These are phyloP conservation scores for Lathyrus tuberosus DNA, from an alignment of 306 rosid genomes.

Conservation along the genomic window DNA sequence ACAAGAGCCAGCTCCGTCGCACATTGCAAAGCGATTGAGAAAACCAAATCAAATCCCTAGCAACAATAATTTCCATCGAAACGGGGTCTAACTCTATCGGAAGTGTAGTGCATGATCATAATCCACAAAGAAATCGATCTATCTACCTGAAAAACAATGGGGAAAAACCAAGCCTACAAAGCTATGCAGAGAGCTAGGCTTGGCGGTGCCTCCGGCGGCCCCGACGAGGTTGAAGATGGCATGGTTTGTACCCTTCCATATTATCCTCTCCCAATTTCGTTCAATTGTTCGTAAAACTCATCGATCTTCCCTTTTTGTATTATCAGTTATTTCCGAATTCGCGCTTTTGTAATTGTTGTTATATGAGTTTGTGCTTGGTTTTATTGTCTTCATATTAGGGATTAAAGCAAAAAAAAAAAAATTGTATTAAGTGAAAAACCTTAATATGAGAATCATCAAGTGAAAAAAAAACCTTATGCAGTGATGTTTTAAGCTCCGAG, in stretches of 20 bases:
- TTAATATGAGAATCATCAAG: neutral
- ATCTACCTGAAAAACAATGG: conserved; percentile 53
- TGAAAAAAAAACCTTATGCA: neutral
- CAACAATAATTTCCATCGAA: neutral
- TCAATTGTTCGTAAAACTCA: neutral
- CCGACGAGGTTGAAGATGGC: conserved; percentile 96
- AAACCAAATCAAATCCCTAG: conserved; percentile 37
- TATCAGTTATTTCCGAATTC: neutral
- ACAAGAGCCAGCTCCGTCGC: neutral
- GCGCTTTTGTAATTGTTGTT: neutral
- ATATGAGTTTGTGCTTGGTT: conserved; percentile 10
- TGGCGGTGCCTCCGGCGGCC: conserved; percentile 86
- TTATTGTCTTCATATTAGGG: conserved; percentile 24
- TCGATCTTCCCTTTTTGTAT: neutral
- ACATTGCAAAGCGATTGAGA: conserved; percentile 28
- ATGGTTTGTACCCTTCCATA: conserved; percentile 99
- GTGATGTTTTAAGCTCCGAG: neutral
- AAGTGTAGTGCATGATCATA: conserved; percentile 33
- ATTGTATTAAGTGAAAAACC: neutral
- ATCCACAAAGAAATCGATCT: neutral
- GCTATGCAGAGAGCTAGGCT: conserved; percentile 97
- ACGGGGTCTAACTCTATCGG: neutral
- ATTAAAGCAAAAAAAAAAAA: neutral
- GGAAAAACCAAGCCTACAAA: conserved; percentile 97
- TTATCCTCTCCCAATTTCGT: conserved; percentile 20